A percentile compares a stretch with the other conserved stretches of the same genome.
These are phyloP conservation scores for Fusarium agapanthi DNA, from an alignment of 2,329 filamentous ascomycete genomes.

Conservation along the genomic window DNA sequence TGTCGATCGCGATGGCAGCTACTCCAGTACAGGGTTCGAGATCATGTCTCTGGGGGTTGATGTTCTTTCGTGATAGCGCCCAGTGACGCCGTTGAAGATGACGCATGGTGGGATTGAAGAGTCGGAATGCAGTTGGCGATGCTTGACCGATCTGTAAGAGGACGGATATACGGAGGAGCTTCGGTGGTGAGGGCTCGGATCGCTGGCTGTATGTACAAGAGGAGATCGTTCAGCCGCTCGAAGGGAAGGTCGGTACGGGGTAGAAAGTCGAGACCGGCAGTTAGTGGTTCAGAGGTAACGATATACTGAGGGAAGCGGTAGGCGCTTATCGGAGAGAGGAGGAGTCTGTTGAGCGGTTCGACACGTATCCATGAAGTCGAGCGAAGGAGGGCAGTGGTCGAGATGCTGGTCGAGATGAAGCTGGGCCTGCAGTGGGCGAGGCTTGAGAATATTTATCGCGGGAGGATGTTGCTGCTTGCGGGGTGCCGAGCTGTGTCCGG, in stretches of 20 bases:
- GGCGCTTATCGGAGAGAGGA: neutral
- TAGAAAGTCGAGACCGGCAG: neutral
- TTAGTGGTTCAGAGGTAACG: neutral
- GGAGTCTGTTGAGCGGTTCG: accelerated
- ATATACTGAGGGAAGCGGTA: accelerated
- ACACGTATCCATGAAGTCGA: neutral
- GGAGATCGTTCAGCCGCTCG: neutral
- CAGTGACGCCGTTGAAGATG: accelerated
- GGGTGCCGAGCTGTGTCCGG: neutral
- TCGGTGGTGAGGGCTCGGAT: accelerated
- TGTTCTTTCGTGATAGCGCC: neutral
- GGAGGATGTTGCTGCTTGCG: neutral
- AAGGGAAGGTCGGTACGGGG: neutral
- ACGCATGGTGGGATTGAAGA: accelerated
- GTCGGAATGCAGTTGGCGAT: accelerated
- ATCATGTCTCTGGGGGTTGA: accelerated
- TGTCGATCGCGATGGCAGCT: neutral
- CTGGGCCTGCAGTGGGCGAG: accelerated
- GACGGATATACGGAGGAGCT: accelerated
- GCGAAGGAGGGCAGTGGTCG: neutral
- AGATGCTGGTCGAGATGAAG: neutral
- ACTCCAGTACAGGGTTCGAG: neutral
- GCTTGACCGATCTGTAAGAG: accelerated
- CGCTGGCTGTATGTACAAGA: neutral
- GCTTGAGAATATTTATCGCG: neutral